Evolutionary conservation across 2,329 filamentous ascomycete species (phyloP).

Genomic region (Ascocoryne sarcoides): DNA sequence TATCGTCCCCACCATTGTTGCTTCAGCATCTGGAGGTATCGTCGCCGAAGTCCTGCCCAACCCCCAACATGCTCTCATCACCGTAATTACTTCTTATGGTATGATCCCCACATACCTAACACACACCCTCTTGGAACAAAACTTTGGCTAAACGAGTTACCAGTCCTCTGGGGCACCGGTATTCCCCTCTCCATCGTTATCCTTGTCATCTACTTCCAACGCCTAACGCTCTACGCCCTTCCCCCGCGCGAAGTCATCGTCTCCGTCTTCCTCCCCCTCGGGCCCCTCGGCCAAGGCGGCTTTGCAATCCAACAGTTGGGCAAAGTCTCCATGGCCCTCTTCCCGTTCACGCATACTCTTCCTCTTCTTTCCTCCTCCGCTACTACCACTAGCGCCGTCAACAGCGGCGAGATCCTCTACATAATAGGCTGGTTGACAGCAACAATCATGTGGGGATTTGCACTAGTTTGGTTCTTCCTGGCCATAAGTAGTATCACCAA

Average conservation of each 20-base stretch:
- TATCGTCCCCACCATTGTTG: slow-evolving; percentile 58
- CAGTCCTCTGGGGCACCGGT: slow-evolving; percentile 61
- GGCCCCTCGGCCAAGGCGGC: slow-evolving; percentile 57
- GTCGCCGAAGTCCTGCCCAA: slow-evolving; percentile 52
- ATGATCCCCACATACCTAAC: too few relatives aligned
- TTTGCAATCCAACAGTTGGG: slow-evolving; percentile 40
- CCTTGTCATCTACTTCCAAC: slow-evolving; percentile 60
- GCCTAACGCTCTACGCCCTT: slow-evolving; percentile 56
- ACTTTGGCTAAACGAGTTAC: too few relatives aligned
- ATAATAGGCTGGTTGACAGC: slow-evolving; percentile 45
- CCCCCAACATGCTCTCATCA: slow-evolving; percentile 46
- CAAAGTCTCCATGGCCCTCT: slow-evolving; percentile 35
- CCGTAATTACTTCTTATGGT: slow-evolving; percentile 56
- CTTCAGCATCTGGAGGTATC: slow-evolving; percentile 54
- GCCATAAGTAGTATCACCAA: slow-evolving; percentile 40
- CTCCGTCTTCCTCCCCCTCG: slow-evolving; percentile 57
- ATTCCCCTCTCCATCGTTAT: slow-evolving; percentile 52
- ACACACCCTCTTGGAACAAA: too few relatives aligned
- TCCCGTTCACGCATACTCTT: slow-evolving; percentile 32
- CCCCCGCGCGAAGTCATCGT: slow-evolving; percentile 60
- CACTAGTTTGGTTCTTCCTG: slow-evolving; percentile 45
- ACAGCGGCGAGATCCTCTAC: slow-evolving; percentile 48
- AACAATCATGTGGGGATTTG: slow-evolving; percentile 49
- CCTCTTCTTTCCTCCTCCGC: neutral
- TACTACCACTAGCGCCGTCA: slow-evolving; percentile 29